Conservation (phyloP, 2,329 filamentous ascomycete species). For the Exophiala phaeomuriformis region DNA sequence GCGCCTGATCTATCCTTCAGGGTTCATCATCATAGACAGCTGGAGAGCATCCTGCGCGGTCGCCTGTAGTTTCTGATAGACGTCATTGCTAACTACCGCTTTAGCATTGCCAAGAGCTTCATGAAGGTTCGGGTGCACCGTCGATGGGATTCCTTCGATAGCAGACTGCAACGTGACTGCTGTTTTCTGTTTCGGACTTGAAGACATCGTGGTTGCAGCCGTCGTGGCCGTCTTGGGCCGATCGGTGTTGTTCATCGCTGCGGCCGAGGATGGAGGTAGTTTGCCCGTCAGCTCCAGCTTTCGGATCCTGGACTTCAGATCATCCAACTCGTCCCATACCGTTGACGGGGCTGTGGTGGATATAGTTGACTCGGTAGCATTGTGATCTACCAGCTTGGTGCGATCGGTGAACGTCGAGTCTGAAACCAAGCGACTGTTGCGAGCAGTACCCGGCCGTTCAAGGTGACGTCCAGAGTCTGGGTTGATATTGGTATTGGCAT, state of each 20-base stretch:
- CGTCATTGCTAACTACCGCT: slow-evolving; percentile 57
- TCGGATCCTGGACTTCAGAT: slow-evolving; percentile 86
- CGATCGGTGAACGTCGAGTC: slow-evolving; percentile 30
- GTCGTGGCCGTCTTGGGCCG: slow-evolving; percentile 86
- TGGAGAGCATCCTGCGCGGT: slow-evolving; percentile 74
- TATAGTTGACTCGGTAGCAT: slow-evolving; percentile 68
- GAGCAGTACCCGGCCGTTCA: slow-evolving; percentile 11
- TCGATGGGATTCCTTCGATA: slow-evolving; percentile 37
- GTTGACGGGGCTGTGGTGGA: slow-evolving; percentile 87
- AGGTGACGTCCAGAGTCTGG: slow-evolving; percentile 9
- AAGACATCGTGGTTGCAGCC: slow-evolving; percentile 80
- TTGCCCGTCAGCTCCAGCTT: slow-evolving; percentile 86
- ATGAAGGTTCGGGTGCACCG: slow-evolving; percentile 66
- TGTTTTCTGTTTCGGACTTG: slow-evolving; percentile 67
- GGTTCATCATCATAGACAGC: slow-evolving; percentile 63
- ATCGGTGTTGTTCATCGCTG: slow-evolving; percentile 69
- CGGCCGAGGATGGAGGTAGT: slow-evolving; percentile 71
- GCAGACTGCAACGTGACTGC: slow-evolving; percentile 37
- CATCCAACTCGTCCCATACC: slow-evolving; percentile 95
- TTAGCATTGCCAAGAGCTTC: slow-evolving; percentile 75
- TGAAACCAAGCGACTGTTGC: slow-evolving; percentile 29
- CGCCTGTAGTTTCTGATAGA: slow-evolving; percentile 72
- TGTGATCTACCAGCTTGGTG: slow-evolving; percentile 32
- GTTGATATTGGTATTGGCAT: slow-evolving; percentile 18
- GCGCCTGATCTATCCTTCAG: slow-evolving; percentile 42